phyloP scores from a whole-genome alignment of 202 grass and related monocot genomes.

The Elaeis oleifera region DNA sequence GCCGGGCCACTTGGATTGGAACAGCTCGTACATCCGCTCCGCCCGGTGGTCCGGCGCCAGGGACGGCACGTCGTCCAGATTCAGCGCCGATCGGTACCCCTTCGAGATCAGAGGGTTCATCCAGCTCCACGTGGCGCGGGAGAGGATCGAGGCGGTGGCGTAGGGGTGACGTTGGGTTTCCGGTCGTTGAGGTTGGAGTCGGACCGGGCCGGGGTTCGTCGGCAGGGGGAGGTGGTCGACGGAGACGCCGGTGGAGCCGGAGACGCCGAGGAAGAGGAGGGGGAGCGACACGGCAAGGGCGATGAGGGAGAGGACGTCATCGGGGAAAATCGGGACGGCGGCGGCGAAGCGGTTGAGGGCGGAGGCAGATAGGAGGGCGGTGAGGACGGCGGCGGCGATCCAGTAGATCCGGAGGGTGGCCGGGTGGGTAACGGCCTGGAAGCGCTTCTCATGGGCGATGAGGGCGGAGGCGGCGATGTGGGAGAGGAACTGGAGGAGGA shows the following conservation, averaged over 20 bases:
- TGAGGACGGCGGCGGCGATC: slow-evolving; percentile 38
- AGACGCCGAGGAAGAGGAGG: slow-evolving; percentile 33
- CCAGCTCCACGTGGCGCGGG: slow-evolving; percentile 59
- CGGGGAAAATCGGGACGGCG: slow-evolving; percentile 20
- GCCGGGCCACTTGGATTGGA: slow-evolving; percentile 42
- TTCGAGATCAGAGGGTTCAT: slow-evolving; percentile 77
- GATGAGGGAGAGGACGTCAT: slow-evolving; percentile 48
- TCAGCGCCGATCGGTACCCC: slow-evolving; percentile 42
- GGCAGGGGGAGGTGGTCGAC: too few relatives aligned
- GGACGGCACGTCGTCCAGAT: slow-evolving; percentile 54
- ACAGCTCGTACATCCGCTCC: slow-evolving; percentile 57
- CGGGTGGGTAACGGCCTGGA: slow-evolving; percentile 49
- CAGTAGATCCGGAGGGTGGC: slow-evolving; percentile 60
- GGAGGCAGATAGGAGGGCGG: slow-evolving; percentile 36
- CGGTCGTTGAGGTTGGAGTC: too few relatives aligned
- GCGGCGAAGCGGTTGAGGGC: slow-evolving; percentile 38
- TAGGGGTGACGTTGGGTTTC: slow-evolving; percentile 42
- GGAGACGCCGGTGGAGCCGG: slow-evolving; percentile 41
- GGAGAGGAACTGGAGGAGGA: slow-evolving; percentile 53
- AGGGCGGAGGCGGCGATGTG: slow-evolving; percentile 38
- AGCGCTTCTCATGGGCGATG: slow-evolving; percentile 48
- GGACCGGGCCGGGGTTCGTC: too few relatives aligned
- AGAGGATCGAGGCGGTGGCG: slow-evolving; percentile 41
- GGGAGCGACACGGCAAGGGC: slow-evolving; percentile 48
- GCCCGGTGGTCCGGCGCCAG: slow-evolving; percentile 50